These are phyloP conservation scores for Botrytis elliptica DNA, from an alignment of 2,329 filamentous ascomycete genomes.

Conservation along the genomic window DNA sequence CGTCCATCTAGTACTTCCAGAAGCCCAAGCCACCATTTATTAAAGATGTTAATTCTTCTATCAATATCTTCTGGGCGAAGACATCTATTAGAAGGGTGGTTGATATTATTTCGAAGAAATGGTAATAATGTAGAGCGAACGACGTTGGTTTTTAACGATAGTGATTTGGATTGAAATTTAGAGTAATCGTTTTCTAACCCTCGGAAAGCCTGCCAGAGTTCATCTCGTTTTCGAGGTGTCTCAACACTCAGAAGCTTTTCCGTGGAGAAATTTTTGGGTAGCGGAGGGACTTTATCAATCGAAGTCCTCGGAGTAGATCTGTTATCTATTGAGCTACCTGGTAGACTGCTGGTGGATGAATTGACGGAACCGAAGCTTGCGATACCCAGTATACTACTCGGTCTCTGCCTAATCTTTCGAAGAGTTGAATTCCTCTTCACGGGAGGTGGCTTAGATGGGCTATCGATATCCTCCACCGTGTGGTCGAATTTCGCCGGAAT, in stretches of 20 bases:
- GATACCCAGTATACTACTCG: constrained; percentile 36
- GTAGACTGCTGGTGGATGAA: constrained; percentile 40
- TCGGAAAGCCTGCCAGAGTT: constrained; percentile 67
- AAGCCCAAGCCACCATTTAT: constrained; percentile 73
- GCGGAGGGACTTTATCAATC: constrained; percentile 47
- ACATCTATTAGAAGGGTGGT: constrained; percentile 56
- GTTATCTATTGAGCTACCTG: constrained; percentile 48
- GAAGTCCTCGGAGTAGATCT: constrained; percentile 45
- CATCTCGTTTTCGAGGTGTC: constrained; percentile 60
- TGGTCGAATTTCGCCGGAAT: constrained; percentile 31
- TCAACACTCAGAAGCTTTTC: constrained; percentile 38
- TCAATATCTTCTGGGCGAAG: constrained; percentile 69
- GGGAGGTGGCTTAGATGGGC: constrained; percentile 25
- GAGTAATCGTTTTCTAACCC: constrained; percentile 66
- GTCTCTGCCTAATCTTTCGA: constrained; percentile 34
- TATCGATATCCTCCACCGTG: constrained; percentile 27
- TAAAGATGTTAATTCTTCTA: constrained; percentile 63
- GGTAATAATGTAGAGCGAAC: constrained; percentile 63
- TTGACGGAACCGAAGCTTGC: constrained; percentile 37
- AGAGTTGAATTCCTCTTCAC: constrained; percentile 27
- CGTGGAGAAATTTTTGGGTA: constrained; percentile 43
- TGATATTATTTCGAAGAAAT: constrained; percentile 60
- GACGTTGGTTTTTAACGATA: constrained; percentile 66
- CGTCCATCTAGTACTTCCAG: constrained; percentile 67
- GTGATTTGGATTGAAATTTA: constrained; percentile 68